Evolutionary conservation across 2,329 filamentous ascomycete genomes (phyloP).

Genomic region (Alternaria tenuissima): DNA sequence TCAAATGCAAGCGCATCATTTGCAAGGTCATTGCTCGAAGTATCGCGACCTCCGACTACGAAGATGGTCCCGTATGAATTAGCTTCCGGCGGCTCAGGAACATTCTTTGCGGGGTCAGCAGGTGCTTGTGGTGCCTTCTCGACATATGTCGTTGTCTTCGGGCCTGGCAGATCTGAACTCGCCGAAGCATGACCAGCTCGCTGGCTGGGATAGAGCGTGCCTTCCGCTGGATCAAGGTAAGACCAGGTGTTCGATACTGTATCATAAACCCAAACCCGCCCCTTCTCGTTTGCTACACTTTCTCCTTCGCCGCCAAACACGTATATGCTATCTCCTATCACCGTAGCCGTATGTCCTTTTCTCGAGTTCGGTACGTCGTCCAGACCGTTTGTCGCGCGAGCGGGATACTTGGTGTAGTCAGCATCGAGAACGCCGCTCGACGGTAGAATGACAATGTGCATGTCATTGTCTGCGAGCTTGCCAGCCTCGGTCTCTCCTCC

Average conservation of each 20-base stretch:
- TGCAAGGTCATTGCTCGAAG: constrained; percentile 32
- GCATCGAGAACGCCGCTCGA: constrained; percentile 53
- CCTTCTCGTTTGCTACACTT: constrained; percentile 44
- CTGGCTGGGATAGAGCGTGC: constrained; percentile 35
- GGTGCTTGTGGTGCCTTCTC: constrained; percentile 52
- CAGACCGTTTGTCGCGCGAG: constrained; percentile 38
- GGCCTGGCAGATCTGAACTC: constrained; percentile 52
- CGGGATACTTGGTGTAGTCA: constrained; percentile 51
- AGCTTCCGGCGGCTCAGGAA: constrained; percentile 52
- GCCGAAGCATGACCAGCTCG: constrained; percentile 50
- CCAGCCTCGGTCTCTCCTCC: constrained; percentile 56
- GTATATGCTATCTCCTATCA: constrained; percentile 56
- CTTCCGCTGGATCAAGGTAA: constrained; percentile 47
- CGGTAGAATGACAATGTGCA: constrained; percentile 63
- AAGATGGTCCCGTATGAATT: constrained; percentile 61
- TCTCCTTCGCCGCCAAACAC: constrained; percentile 53
- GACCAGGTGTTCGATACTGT: constrained; percentile 54
- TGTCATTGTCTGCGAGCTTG: constrained; percentile 58
- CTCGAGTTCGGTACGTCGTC: constrained; percentile 50
- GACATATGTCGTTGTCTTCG: constrained; percentile 39
- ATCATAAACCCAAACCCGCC: constrained; percentile 56
- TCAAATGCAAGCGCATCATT: constrained; percentile 63
- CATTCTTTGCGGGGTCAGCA: constrained; percentile 51
- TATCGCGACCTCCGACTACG: constrained; percentile 57
- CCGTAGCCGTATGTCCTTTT: constrained; percentile 54